Percentiles rank a stretch among this genome's conserved stretches.
Conservation (phyloP, 495 filamentous ascomycete species). For the Cryomyces antarcticus region DNA sequence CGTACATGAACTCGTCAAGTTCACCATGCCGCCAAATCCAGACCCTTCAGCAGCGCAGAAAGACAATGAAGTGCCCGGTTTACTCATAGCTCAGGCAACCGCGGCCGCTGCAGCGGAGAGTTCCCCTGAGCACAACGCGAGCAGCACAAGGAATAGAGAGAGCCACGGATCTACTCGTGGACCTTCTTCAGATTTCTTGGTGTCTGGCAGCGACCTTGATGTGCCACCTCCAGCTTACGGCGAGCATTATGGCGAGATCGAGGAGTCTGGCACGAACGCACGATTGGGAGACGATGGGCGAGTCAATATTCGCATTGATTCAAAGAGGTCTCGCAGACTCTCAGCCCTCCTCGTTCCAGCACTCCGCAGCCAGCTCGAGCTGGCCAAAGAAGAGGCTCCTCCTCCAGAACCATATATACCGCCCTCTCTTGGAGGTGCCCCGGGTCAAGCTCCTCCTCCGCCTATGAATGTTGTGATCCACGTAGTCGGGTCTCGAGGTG, state of each 20-base stretch:
- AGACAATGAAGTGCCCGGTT: no score
- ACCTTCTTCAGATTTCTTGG: no score
- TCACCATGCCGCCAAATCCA: no score
- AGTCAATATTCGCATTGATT: slow-evolving; percentile 53
- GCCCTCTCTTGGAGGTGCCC: slow-evolving; percentile 34
- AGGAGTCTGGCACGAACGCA: slow-evolving; percentile 30
- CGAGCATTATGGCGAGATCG: slow-evolving; percentile 26
- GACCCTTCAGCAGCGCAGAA: no score
- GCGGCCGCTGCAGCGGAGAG: no score
- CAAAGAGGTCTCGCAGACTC: slow-evolving; percentile 40
- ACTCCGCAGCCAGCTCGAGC: slow-evolving; percentile 34
- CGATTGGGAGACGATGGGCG: slow-evolving; percentile 43
- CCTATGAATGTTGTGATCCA: slow-evolving; percentile 32
- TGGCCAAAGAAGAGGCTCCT: slow-evolving; percentile 21
- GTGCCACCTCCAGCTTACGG: slow-evolving; percentile 30
- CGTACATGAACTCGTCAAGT: no score
- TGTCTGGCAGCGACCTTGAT: neutral
- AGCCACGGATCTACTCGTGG: no score
- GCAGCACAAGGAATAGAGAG: no score
- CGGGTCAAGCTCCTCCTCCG: slow-evolving; percentile 31
- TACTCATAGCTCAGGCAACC: no score
- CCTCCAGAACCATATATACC: slow-evolving; percentile 41
- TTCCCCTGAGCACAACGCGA: no score
- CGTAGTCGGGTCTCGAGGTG: slow-evolving; percentile 31
- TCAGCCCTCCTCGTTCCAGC: slow-evolving; percentile 46